Conservation (phyloP, 495 filamentous ascomycete genomes). For the Talaromyces thailandensis region DNA sequence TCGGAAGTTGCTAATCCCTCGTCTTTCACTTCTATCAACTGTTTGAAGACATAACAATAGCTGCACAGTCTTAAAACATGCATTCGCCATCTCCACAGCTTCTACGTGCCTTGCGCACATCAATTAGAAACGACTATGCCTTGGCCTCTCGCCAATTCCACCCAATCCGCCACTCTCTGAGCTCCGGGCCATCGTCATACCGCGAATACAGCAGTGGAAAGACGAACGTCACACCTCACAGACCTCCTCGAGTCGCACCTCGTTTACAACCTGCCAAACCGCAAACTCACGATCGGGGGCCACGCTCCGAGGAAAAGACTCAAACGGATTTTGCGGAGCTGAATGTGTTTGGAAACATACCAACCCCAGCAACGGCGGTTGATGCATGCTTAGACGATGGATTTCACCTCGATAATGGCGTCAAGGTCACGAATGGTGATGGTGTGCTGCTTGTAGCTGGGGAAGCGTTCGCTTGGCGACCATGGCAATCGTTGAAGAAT, state of each 20-base stretch:
- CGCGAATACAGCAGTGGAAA: conserved; percentile 21
- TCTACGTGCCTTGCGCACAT: conserved; percentile 32
- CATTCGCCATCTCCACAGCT: conserved; percentile 36
- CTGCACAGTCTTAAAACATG: conserved; percentile 15
- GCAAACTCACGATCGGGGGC: conserved; percentile 46
- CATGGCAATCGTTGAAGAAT: conserved; percentile 47
- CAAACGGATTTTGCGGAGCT: conserved; percentile 68
- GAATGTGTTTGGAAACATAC: conserved; percentile 69
- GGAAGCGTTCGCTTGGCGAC: conserved; percentile 82
- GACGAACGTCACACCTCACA: conserved; percentile 4
- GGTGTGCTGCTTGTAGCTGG: conserved; percentile 71
- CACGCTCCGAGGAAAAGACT: conserved; percentile 48
- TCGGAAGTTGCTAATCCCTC: neutral
- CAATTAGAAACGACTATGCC: conserved; percentile 12
- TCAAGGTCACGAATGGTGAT: conserved; percentile 52
- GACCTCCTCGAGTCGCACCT: conserved; percentile 28
- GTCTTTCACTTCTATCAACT: neutral
- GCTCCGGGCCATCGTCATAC: neutral
- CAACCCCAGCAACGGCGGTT: conserved; percentile 70
- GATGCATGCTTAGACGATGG: conserved; percentile 70
- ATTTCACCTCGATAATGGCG: conserved; percentile 72
- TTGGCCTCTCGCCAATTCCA: neutral
- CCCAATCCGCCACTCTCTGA: neutral
- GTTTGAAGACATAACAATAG: no score
- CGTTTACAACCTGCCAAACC: conserved; percentile 32